Evolutionary conservation across 768 basidiomycete genomes (phyloP).

Genomic region (Coprinopsis marcescibilis): DNA sequence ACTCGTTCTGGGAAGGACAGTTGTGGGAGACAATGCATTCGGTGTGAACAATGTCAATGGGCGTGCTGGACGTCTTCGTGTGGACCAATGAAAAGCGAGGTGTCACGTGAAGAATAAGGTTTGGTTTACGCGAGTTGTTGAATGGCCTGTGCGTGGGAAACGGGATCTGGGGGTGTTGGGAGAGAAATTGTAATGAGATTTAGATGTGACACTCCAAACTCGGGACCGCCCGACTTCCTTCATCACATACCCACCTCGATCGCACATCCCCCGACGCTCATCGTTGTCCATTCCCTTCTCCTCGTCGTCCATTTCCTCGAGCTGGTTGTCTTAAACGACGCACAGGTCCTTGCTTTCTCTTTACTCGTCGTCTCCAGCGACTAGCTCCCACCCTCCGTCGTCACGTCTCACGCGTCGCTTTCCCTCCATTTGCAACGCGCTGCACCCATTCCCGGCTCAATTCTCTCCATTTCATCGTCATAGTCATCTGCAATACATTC

Average conservation of each 20-base stretch:
- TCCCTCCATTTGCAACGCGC: conserved; percentile 13
- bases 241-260: conserved; percentile 46
- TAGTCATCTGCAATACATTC: not conserved
- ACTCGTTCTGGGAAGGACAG: no score
- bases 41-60: not conserved
- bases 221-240: conserved; percentile 43
- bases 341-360: conserved; percentile 11
- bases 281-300: conserved; percentile 27
- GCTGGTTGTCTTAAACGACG: conserved; percentile 11
- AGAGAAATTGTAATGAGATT: conserved; percentile 36
- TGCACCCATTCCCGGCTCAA: conserved; percentile 7
- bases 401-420: conserved; percentile 21
- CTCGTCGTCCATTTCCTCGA: conserved; percentile 18
- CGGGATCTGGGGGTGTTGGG: conserved; percentile 19
- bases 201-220: conserved; percentile 40
- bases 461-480: conserved; percentile 10
- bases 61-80: not conserved
- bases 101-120: conserved; percentile 33
- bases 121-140: conserved; percentile 27
- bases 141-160: conserved; percentile 46
- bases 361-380: conserved; percentile 14
- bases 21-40: no score
- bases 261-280: conserved; percentile 31
- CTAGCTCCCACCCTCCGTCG: conserved; percentile 13
- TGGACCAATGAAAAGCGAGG: conserved; percentile 11